These are phyloP conservation scores for Xylariaceae sp. DNA, from an alignment of 2,329 filamentous ascomycete genomes.

Conservation along the genomic window DNA sequence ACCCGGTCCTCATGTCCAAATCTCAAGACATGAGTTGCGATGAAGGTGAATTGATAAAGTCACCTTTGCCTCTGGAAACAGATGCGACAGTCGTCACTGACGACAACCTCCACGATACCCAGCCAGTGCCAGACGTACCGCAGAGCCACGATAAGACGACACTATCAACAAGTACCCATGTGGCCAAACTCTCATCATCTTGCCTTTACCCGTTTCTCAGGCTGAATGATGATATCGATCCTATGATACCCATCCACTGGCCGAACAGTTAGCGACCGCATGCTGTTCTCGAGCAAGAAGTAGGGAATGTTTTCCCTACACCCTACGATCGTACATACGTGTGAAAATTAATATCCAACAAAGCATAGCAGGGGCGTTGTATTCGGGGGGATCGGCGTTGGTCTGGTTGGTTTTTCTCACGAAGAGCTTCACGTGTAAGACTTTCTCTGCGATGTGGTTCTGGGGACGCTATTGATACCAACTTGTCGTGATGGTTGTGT, in stretches of 20 bases:
- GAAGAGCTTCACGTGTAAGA: background rate
- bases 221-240: constrained; percentile 32
- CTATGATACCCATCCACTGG: constrained; percentile 25
- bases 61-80: background rate
- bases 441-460: background rate
- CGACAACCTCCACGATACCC: background rate
- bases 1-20: constrained; percentile 36
- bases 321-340: constrained; percentile 6
- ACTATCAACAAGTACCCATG: background rate
- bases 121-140: background rate
- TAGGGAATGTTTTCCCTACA: background rate
- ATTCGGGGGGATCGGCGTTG: background rate
- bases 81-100: background rate
- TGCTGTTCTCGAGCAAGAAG: background rate
- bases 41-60: background rate
- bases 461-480: background rate
- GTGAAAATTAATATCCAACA: constrained; percentile 15
- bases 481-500: background rate
- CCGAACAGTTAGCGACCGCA: constrained; percentile 23
- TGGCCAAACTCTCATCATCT: constrained; percentile 30
- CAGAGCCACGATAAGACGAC: background rate
- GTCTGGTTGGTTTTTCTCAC: background rate
- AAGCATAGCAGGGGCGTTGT: constrained; percentile 28
- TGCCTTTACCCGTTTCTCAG: constrained; percentile 42
- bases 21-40: background rate